These are phyloP conservation scores for Aureobasidium sp. DNA, from an alignment of 2,329 filamentous ascomycete species.

Conservation along the genomic window DNA sequence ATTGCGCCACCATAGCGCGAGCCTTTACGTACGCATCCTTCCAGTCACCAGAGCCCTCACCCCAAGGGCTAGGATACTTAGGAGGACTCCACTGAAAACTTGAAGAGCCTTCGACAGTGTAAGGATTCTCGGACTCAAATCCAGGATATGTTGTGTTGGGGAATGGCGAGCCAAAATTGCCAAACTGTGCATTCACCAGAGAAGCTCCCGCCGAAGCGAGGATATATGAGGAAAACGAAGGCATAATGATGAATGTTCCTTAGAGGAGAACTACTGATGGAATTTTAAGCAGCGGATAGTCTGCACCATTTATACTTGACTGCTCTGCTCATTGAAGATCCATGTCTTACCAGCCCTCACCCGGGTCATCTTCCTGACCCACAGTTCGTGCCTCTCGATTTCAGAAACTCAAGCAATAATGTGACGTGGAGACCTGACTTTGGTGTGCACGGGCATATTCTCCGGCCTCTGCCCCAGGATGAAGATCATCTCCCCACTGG, in stretches of 20 bases:
- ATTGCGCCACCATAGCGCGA: conserved; percentile 34
- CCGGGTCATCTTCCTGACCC: neutral
- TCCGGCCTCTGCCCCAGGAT: conserved; percentile 14
- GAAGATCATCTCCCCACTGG: conserved; percentile 20
- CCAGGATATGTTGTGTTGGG: conserved; percentile 33
- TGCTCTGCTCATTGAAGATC: neutral
- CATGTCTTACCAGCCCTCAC: conserved; percentile 8
- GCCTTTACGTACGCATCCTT: conserved; percentile 35
- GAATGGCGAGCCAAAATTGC: conserved; percentile 24
- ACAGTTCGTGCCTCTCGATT: conserved; percentile 1
- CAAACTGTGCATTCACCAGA: conserved; percentile 24
- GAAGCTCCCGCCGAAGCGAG: conserved; percentile 21
- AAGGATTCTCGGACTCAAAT: conserved; percentile 29
- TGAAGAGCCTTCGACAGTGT: conserved; percentile 28
- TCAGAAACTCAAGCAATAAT: conserved; percentile 6
- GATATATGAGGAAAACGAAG: conserved; percentile 15
- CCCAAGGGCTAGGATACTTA: conserved; percentile 32
- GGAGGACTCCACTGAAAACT: conserved; percentile 31
- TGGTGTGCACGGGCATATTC: conserved; percentile 4
- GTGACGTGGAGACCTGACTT: conserved; percentile 20
- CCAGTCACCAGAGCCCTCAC: conserved; percentile 31
- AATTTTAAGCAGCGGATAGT: neutral
- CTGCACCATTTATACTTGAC: conserved; percentile 5
- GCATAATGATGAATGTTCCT: conserved; percentile 14
- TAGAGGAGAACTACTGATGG: conserved; percentile 9